Percentiles rank a stretch among this genome's conserved stretches.
Evolutionary conservation across 148 eudicot species (phyloP).

Genomic region (Rhododendron griersonianum): DNA sequence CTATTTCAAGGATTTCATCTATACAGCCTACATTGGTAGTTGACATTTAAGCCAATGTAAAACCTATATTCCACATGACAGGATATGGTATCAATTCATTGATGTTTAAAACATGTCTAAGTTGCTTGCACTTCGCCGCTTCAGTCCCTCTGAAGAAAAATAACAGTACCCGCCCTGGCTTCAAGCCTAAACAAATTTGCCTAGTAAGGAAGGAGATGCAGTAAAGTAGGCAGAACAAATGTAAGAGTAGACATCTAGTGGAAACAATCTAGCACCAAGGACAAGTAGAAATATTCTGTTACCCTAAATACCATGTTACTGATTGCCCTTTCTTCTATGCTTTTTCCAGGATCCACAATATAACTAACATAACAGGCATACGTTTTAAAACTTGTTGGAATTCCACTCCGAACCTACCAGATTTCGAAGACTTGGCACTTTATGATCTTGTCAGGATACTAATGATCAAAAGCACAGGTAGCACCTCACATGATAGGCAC

Average conservation of each 20-base stretch:
- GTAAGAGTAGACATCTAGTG: background rate
- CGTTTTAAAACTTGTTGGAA: background rate
- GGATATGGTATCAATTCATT: background rate
- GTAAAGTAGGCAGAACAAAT: background rate
- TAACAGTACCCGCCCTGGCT: background rate
- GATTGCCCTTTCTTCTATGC: background rate
- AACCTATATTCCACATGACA: background rate
- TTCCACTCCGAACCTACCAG: background rate
- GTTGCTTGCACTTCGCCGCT: background rate
- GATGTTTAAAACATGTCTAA: background rate
- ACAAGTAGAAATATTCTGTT: background rate
- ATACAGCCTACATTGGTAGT: background rate
- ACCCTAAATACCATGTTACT: background rate
- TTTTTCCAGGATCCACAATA: background rate
- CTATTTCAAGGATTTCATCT: background rate
- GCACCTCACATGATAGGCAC: background rate
- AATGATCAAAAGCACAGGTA: background rate
- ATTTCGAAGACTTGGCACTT: background rate
- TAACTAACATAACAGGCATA: background rate
- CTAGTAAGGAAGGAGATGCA: background rate
- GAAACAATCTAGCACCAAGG: background rate
- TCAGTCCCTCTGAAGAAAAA: background rate
- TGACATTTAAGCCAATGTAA: background rate
- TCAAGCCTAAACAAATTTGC: background rate
- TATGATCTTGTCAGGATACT: background rate